Evolutionary conservation across 257 asterid genomes (phyloP).

Genomic region (Salvia hispanica): DNA sequence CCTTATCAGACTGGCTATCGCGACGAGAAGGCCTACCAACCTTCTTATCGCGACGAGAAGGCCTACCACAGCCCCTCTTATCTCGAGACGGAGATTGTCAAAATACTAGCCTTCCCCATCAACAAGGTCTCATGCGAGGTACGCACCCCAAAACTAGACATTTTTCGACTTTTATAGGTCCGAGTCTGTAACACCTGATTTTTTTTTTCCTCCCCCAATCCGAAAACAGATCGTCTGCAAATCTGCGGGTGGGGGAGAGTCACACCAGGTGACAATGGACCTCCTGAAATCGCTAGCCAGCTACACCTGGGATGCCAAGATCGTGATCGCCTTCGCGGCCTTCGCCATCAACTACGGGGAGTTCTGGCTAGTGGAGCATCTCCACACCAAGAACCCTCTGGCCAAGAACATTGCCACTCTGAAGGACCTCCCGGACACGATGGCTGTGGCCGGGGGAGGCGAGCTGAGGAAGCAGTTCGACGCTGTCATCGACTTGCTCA

Average conservation of each 20-base stretch:
- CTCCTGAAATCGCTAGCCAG: conserved; percentile 47
- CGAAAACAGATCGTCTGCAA: conserved; percentile 50
- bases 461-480: conserved; percentile 45
- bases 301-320: conserved; percentile 68
- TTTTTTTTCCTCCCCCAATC: not conserved
- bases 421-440: conserved; percentile 47
- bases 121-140: conserved; percentile 75
- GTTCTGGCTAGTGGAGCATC: conserved; percentile 67
- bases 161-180: not conserved
- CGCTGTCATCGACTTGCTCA: conserved; percentile 41
- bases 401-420: conserved; percentile 58
- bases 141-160: not conserved
- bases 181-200: not conserved
- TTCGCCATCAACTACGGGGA: conserved; percentile 68
- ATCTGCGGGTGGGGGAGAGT: conserved; percentile 48
- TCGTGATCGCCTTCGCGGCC: conserved; percentile 53
- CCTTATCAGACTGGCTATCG: conserved; percentile 16
- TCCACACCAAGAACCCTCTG: conserved; percentile 37
- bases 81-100: conserved; percentile 51
- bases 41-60: conserved; percentile 11
- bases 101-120: conserved; percentile 62
- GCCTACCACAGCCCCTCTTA: conserved; percentile 35
- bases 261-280: conserved; percentile 50
- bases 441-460: conserved; percentile 31
- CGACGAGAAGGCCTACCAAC: conserved; percentile 17